Evolutionary conservation across 2,329 filamentous ascomycete species (phyloP).

Genomic region (Pseudocercospora macadamiae): DNA sequence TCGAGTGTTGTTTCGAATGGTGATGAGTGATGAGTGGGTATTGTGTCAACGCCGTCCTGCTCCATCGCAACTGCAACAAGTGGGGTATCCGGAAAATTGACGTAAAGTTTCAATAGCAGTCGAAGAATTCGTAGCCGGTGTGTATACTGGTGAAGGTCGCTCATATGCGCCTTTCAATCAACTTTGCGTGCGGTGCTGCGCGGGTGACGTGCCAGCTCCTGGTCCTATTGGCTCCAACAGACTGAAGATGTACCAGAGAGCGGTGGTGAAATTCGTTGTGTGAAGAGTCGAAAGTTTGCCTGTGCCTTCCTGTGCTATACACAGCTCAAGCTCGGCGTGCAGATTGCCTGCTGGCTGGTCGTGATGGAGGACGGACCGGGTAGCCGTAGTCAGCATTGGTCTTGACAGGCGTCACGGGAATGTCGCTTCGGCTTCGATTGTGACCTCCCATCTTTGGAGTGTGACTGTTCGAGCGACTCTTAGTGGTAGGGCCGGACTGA

Average conservation of each 20-base stretch:
- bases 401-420: slow-evolving; percentile 24
- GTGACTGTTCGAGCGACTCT: slow-evolving; percentile 23
- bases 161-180: no score
- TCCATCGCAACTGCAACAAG: slow-evolving; percentile 17
- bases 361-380: slow-evolving; percentile 18
- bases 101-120: not conserved
- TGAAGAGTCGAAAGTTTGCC: not conserved
- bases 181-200: no score
- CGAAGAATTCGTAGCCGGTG: not conserved
- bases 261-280: not conserved
- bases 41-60: slow-evolving; percentile 15
- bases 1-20: not conserved
- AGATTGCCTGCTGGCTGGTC: slow-evolving; percentile 12
- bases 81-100: slow-evolving; percentile 19
- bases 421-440: slow-evolving; percentile 27
- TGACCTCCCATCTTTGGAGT: slow-evolving; percentile 24
- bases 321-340: slow-evolving; percentile 9
- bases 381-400: slow-evolving; percentile 22
- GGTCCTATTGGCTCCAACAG: no score
- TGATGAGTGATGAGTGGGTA: not conserved
- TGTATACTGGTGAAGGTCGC: not conserved
- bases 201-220: no score
- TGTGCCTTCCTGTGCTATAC: not conserved
- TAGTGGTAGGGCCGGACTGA: slow-evolving; percentile 6
- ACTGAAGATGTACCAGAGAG: not conserved